A percentile compares a stretch with the other conserved stretches of the same genome.
Conservation (phyloP, 2,329 filamentous ascomycete species). For the Trichoderma polysporum region DNA sequence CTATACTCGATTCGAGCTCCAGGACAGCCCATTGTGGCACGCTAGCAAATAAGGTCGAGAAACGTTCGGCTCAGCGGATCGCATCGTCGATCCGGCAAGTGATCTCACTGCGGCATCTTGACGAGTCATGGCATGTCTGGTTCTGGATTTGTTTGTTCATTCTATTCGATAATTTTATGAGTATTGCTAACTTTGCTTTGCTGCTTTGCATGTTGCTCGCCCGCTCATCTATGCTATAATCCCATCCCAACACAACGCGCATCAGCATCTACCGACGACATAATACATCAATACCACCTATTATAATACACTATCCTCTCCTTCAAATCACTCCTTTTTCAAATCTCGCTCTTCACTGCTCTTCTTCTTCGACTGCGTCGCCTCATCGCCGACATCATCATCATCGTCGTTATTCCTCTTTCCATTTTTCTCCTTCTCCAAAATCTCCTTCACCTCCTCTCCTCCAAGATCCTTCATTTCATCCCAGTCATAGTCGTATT, state of each 20-base stretch:
- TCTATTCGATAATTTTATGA: too few species aligned
- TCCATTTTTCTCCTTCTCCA: slow-evolving; percentile 52
- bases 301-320: background rate
- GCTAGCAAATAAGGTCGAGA: background rate
- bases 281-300: background rate
- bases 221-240: too few species aligned
- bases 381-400: slow-evolving; percentile 38
- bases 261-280: too few species aligned
- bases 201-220: background rate
- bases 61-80: slow-evolving; percentile 5
- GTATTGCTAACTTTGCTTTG: background rate
- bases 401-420: slow-evolving; percentile 37
- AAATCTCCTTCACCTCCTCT: slow-evolving; percentile 59
- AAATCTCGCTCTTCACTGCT: slow-evolving; percentile 29
- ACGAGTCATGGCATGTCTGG: too few species aligned
- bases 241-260: too few species aligned
- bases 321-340: background rate
- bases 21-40: slow-evolving; percentile 16
- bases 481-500: slow-evolving; percentile 91
- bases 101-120: too few species aligned
- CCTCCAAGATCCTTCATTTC: slow-evolving; percentile 70
- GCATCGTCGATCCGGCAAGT: slow-evolving; percentile 32
- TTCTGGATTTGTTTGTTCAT: too few species aligned
- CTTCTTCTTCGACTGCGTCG: slow-evolving; percentile 38
- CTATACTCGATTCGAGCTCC: background rate